phyloP scores from a whole-genome alignment of 371 early-diverging fungal genomes.

The Actinomortierella wolfii region DNA sequence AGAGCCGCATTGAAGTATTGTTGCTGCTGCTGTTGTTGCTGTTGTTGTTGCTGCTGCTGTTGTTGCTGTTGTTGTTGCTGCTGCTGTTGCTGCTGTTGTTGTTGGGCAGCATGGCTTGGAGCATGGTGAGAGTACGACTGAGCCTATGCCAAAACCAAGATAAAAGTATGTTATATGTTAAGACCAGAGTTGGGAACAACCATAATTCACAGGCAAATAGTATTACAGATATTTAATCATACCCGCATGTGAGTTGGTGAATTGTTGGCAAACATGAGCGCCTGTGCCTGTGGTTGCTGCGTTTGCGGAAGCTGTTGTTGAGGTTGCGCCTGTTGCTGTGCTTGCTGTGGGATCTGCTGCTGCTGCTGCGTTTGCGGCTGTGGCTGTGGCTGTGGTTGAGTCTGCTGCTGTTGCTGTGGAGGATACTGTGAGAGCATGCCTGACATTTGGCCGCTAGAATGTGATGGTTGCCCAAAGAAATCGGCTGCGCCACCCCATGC shows the following conservation, averaged over 20 bases:
- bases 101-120: too few relatives aligned
- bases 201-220: background rate
- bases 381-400: conserved; percentile 21
- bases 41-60: conserved; percentile 14
- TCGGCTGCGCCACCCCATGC: conserved; percentile 24
- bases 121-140: background rate
- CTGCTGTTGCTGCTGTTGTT: too few relatives aligned
- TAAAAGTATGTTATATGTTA: background rate
- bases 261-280: conserved; percentile 19
- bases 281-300: conserved; percentile 3
- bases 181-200: background rate
- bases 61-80: background rate
- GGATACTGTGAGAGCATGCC: conserved; percentile 30
- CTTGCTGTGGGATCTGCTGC: conserved; percentile 21
- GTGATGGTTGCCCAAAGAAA: conserved; percentile 28
- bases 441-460: conserved; percentile 27
- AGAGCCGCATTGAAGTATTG: conserved; percentile 15
- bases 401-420: conserved; percentile 21
- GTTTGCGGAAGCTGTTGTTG: background rate
- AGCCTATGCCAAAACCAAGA: too few relatives aligned
- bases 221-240: background rate
- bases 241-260: conserved; percentile 32
- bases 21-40: background rate
- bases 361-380: conserved; percentile 22
- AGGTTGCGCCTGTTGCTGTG: conserved; percentile 22